A percentile compares a stretch with the other conserved stretches of the same genome.
phyloP scores from a whole-genome alignment of 2,329 filamentous ascomycete genomes.

The Pseudogymnoascus sp. region DNA sequence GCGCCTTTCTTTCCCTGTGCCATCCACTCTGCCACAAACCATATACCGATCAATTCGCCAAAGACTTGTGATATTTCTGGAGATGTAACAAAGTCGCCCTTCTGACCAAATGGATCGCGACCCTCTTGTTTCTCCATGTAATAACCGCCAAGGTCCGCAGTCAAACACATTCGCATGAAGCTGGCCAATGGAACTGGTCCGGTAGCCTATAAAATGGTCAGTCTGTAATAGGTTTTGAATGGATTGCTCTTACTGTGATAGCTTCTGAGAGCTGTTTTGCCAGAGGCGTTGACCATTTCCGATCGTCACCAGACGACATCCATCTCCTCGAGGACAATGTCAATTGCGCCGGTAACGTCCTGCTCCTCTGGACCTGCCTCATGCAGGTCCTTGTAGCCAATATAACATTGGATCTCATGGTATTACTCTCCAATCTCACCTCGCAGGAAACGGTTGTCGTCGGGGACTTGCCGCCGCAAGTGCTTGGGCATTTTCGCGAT shows the following conservation, averaged over 20 bases:
- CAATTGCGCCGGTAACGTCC: slow-evolving; percentile 12
- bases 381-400: slow-evolving; percentile 21
- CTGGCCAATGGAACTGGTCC: slow-evolving; percentile 86
- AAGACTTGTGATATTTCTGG: slow-evolving; percentile 97
- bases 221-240: slow-evolving; percentile 13
- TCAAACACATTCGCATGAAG: slow-evolving; percentile 98
- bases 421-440: not conserved
- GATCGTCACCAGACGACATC: slow-evolving; percentile 24
- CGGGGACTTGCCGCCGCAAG: not conserved
- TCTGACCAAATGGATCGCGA: slow-evolving; percentile 82
- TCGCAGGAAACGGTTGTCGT: not conserved
- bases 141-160: slow-evolving; percentile 83
- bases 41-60: slow-evolving; percentile 87
- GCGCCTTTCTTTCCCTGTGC: slow-evolving; percentile 69
- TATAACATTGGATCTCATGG: slow-evolving; percentile 26
- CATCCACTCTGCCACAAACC: slow-evolving; percentile 96
- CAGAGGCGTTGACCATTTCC: slow-evolving; percentile 82
- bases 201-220: slow-evolving; percentile 55
- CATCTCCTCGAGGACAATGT: slow-evolving; percentile 21
- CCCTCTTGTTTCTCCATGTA: slow-evolving; percentile 70
- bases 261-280: slow-evolving; percentile 82
- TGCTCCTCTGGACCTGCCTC: slow-evolving; percentile 19
- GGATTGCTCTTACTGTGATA: slow-evolving; percentile 59
- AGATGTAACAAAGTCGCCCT: slow-evolving; percentile 93
- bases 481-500: not conserved